phyloP scores from a whole-genome alignment of 192 early-diverging fungal genomes.

The Mortierella alpina region DNA sequence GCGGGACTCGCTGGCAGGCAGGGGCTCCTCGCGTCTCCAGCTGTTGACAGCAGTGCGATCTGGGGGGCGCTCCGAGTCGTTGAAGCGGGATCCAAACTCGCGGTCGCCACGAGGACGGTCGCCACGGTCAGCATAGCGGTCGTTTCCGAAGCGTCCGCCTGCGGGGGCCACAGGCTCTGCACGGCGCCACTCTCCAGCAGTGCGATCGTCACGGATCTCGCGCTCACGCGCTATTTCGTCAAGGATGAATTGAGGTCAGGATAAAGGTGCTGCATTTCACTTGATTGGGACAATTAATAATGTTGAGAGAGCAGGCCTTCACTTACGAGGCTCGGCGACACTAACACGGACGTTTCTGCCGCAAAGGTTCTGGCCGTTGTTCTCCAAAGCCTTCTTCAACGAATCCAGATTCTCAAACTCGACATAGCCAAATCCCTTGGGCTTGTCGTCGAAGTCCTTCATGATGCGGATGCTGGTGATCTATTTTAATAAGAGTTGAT shows the following conservation, averaged over 20 bases:
- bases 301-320: not conserved
- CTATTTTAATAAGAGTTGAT: constrained; percentile 31
- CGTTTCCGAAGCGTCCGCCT: constrained; percentile 54
- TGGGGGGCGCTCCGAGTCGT: constrained; percentile 49
- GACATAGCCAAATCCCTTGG: constrained; percentile 96
- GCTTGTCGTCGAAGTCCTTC: constrained; percentile 81
- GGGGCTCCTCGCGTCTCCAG: constrained; percentile 53
- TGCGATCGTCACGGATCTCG: constrained; percentile 68
- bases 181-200: constrained; percentile 69
- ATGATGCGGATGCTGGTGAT: constrained; percentile 85
- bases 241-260: not conserved
- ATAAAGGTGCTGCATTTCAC: not conserved
- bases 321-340: constrained; percentile 89
- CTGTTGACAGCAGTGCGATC: constrained; percentile 47
- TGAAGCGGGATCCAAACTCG: constrained; percentile 49
- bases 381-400: constrained; percentile 80
- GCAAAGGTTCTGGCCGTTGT: constrained; percentile 71
- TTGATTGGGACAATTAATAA: not conserved
- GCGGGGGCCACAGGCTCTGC: constrained; percentile 54
- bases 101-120: constrained; percentile 54
- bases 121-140: constrained; percentile 55
- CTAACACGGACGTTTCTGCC: constrained; percentile 84
- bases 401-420: constrained; percentile 91
- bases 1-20: constrained; percentile 35
- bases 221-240: constrained; percentile 57